These are phyloP conservation scores for Penicillium hesseltinei DNA, from an alignment of 2,329 filamentous ascomycete genomes.

Conservation along the genomic window DNA sequence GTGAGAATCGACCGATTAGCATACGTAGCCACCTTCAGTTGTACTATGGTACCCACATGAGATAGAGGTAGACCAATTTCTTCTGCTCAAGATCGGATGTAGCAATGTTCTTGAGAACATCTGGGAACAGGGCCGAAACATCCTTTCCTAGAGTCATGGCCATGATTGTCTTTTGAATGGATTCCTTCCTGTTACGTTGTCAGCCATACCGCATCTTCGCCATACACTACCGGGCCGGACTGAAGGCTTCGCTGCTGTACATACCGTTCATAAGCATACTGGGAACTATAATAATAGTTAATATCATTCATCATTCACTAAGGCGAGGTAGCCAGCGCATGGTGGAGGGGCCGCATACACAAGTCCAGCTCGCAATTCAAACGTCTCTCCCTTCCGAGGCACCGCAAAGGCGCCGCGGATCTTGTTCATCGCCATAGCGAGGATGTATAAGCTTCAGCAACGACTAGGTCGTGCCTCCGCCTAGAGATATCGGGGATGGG, in stretches of 20 bases:
- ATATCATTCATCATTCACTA: conserved; percentile 28
- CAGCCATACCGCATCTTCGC: conserved; percentile 22
- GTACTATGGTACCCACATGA: conserved; percentile 66
- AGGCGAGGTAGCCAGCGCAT: conserved; percentile 12
- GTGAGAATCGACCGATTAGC: conserved; percentile 21
- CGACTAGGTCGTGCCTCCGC: conserved; percentile 39
- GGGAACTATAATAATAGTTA: conserved; percentile 61
- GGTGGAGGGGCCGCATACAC: conserved; percentile 51
- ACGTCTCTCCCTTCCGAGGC: conserved; percentile 95
- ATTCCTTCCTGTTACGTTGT: conserved; percentile 70
- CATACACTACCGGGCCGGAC: not conserved
- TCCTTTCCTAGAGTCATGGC: conserved; percentile 99
- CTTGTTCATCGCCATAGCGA: conserved; percentile 85
- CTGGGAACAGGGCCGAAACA: conserved; percentile 93
- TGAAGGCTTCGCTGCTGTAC: conserved; percentile 8
- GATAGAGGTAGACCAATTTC: conserved; percentile 96
- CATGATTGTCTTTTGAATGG: conserved; percentile 99
- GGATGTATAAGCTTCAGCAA: conserved; percentile 32
- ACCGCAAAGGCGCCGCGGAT: conserved; percentile 90
- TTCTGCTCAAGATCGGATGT: conserved; percentile 95
- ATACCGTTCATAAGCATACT: conserved; percentile 94
- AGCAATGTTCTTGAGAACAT: conserved; percentile 98
- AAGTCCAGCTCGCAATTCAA: conserved; percentile 90
- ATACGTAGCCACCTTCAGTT: not conserved
- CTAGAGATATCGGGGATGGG: conserved; percentile 19